Conservation (phyloP, 768 basidiomycete genomes). For the Mycena kentingensis region DNA sequence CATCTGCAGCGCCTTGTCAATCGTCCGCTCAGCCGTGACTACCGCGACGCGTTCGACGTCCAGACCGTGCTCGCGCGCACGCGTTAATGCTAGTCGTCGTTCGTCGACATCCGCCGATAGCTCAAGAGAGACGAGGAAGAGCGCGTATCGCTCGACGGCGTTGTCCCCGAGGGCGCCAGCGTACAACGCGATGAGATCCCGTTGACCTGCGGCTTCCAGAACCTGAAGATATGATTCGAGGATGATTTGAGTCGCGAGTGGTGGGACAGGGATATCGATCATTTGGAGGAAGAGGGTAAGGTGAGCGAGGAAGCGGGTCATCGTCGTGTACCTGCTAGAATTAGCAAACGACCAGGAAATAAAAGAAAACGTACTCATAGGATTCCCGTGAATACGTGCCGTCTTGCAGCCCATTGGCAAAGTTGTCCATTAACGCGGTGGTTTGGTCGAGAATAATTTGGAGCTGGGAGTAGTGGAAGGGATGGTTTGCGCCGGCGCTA, state of each 20-base stretch:
- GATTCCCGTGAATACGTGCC: slow-evolving; percentile 50
- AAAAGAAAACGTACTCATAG: slow-evolving; percentile 52
- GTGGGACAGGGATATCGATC: slow-evolving; percentile 74
- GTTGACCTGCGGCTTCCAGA: slow-evolving; percentile 79
- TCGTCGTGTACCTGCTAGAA: slow-evolving; percentile 56
- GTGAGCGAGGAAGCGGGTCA: slow-evolving; percentile 92
- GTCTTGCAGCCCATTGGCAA: slow-evolving; percentile 57
- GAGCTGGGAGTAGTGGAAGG: slow-evolving; percentile 82
- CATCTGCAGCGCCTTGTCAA: slow-evolving; percentile 68
- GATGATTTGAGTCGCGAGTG: slow-evolving; percentile 75
- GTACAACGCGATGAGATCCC: slow-evolving; percentile 91
- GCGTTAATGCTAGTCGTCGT: slow-evolving; percentile 66
- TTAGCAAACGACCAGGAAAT: background rate
- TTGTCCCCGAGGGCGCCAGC: slow-evolving; percentile 88
- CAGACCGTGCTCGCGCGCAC: slow-evolving; percentile 82
- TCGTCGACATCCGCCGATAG: slow-evolving; percentile 64
- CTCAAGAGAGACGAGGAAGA: slow-evolving; percentile 81
- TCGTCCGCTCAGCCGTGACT: slow-evolving; percentile 76
- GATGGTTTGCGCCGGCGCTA: slow-evolving; percentile 66
- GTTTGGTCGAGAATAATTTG: slow-evolving; percentile 76
- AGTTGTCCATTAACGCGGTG: slow-evolving; percentile 65
- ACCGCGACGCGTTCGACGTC: slow-evolving; percentile 80
- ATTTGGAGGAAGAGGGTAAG: slow-evolving; percentile 86
- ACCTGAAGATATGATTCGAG: slow-evolving; percentile 87
- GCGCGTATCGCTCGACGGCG: slow-evolving; percentile 88